Evolutionary conservation across 2,329 filamentous ascomycete genomes (phyloP), one percentile per base, ranked within the genome.

Genomic region (Pezicula neosporulosa): DNA sequence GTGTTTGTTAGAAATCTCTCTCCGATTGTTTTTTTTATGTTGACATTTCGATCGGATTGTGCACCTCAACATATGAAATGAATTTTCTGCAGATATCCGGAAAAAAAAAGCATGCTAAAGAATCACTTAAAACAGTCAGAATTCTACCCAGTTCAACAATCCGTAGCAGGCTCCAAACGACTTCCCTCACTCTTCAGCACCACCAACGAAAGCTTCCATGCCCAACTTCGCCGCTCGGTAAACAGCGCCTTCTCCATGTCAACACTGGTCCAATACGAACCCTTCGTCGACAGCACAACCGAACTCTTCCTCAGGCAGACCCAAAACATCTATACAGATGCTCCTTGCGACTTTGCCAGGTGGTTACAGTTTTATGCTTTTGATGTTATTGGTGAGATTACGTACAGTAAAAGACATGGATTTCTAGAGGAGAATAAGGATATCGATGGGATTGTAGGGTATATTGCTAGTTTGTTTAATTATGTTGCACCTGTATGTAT

Each of bases 361-460:
- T 91, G 88, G 88, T 71, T 92, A 51, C 88, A 92, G 62, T 91
- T 85, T 64, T 91, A 89, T 59, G 89, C 89, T 0, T 92, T 92
- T 61, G 89, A 92, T 63, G 87, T 91, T 13, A 90, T 90, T 55
- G 87, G 87, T 6, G 84, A 89, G 55, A 80, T 91, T 61, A 90
- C 87, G 0, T 91, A 89, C 70, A 84, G 82, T 65, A 89, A 89
- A 65, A 77, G 86, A 0, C 78, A 90, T 52, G 89, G 89, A 0
- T 92, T 92, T 57, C 70, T 92, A 2, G 87, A 92, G 66, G 78
- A 80, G 63, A 85, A 89, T 47, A 77, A 85, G 63, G 89, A 92
- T 56, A 82, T 92, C 12, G 86, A 89, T 55, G 86, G 86, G 0
- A 90, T 91, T 47, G 78, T 91, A 4, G 71, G 68, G 0, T 88